phyloP scores from a whole-genome alignment of 2,329 filamentous ascomycete genomes.

The Aspergillus sp. region DNA sequence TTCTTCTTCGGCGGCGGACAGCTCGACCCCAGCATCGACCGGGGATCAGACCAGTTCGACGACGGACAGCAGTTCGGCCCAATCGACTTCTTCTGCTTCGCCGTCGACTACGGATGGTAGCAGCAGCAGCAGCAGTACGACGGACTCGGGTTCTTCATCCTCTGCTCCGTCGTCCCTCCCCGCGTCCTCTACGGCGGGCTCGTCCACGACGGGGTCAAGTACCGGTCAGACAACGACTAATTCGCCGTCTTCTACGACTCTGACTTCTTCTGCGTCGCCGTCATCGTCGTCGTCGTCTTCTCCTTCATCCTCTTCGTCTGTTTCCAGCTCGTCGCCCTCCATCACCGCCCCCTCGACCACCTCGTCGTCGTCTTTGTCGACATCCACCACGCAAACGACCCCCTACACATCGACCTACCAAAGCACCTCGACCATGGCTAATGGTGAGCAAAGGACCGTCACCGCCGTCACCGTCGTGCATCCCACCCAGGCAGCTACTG shows the following conservation, averaged over 20 bases:
- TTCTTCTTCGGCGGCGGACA: no score
- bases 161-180: conserved; percentile 4
- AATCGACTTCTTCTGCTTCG: background rate
- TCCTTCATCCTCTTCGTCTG: conserved; percentile 12
- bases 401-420: conserved; percentile 33
- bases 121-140: background rate
- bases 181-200: background rate
- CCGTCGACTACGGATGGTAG: background rate
- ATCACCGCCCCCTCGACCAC: conserved; percentile 10
- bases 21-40: no score
- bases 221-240: background rate
- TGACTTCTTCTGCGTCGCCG: conserved; percentile 4
- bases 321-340: conserved; percentile 10
- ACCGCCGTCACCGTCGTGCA: conserved; percentile 40
- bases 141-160: background rate
- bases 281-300: background rate
- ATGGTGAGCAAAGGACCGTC: conserved; percentile 36
- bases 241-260: conserved; percentile 16
- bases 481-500: conserved; percentile 20
- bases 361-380: conserved; percentile 7
- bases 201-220: conserved; percentile 1
- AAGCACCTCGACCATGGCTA: conserved; percentile 33
- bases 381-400: conserved; percentile 16
- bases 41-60: background rate
- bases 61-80: background rate